Conservation (phyloP, 306 rosid species). For the Crotalaria pallida region DNA sequence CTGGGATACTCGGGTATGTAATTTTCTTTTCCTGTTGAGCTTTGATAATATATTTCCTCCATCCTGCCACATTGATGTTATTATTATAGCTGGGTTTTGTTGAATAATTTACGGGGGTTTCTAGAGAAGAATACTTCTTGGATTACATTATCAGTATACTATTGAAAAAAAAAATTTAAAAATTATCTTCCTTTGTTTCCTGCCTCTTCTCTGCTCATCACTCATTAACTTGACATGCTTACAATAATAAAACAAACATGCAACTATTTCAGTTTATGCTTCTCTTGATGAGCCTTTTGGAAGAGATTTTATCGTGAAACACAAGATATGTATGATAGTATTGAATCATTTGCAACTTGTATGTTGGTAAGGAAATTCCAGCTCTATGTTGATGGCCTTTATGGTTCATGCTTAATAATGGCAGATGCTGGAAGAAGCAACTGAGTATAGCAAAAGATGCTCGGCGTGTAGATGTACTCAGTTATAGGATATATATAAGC, state of each 20-base stretch:
- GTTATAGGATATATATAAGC: constrained; percentile 78
- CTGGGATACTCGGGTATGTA: constrained; percentile 90
- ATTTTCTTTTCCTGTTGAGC: constrained; percentile 8
- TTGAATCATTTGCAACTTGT: constrained; percentile 6
- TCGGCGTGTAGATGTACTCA: constrained; percentile 86
- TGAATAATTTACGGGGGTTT: neutral
- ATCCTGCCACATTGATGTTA: neutral
- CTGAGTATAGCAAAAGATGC: constrained; percentile 80
- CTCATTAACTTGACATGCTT: neutral
- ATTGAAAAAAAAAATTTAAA: neutral
- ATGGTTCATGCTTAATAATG: constrained; percentile 27
- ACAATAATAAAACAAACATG: neutral
- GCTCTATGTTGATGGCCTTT: constrained; percentile 26
- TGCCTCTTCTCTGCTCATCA: neutral
- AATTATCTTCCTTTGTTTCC: neutral
- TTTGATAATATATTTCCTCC: constrained; percentile 9
- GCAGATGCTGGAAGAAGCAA: constrained; percentile 94
- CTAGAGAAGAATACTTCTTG: constrained; percentile 5
- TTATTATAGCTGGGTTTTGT: constrained; percentile 7
- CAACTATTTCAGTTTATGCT: constrained; percentile 1
- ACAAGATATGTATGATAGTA: neutral
- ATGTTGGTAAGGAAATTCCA: constrained; percentile 6
- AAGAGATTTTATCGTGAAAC: neutral
- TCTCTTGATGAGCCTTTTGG: neutral
- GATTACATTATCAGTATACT: constrained; percentile 7